Conservation (phyloP, 768 basidiomycete genomes). For the Cyclocybe cylindracea region DNA sequence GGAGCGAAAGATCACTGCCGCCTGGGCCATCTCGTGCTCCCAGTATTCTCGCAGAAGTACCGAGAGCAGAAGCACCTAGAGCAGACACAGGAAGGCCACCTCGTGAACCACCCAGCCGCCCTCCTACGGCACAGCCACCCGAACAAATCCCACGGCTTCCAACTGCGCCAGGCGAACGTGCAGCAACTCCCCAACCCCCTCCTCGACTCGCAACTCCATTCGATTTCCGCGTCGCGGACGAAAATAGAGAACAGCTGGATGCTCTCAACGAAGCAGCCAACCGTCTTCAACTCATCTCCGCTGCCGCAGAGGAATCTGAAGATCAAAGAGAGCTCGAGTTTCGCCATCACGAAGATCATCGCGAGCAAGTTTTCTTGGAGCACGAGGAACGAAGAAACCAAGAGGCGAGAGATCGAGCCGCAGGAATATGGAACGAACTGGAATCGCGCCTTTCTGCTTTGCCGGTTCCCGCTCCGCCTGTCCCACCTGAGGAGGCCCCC, state of each 20-base stretch:
- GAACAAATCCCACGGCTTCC: conserved; percentile 1
- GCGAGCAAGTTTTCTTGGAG: conserved; percentile 30
- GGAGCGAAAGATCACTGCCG: too few species aligned
- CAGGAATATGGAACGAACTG: conserved; percentile 44
- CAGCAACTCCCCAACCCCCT: conserved; percentile 10
- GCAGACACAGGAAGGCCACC: too few species aligned
- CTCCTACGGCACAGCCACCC: neutral
- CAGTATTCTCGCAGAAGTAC: neutral
- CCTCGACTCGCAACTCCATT: conserved; percentile 37
- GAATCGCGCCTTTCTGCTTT: conserved; percentile 39
- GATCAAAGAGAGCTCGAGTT: conserved; percentile 66
- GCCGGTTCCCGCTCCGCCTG: conserved; percentile 20
- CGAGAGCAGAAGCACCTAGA: too few species aligned
- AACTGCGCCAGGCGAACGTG: conserved; percentile 1
- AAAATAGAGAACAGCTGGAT: conserved; percentile 53
- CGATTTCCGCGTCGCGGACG: conserved; percentile 41
- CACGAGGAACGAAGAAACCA: conserved; percentile 52
- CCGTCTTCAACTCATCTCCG: conserved; percentile 47
- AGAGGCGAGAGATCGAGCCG: conserved; percentile 53
- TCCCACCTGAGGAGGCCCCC: conserved; percentile 4
- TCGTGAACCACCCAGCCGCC: neutral
- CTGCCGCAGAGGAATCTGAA: conserved; percentile 59
- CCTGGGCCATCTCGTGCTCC: too few species aligned
- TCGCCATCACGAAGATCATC: conserved; percentile 62
- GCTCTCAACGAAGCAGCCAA: conserved; percentile 58